phyloP scores from a whole-genome alignment of 2,329 filamentous ascomycete species.

The Lachnellula occidentalis region DNA sequence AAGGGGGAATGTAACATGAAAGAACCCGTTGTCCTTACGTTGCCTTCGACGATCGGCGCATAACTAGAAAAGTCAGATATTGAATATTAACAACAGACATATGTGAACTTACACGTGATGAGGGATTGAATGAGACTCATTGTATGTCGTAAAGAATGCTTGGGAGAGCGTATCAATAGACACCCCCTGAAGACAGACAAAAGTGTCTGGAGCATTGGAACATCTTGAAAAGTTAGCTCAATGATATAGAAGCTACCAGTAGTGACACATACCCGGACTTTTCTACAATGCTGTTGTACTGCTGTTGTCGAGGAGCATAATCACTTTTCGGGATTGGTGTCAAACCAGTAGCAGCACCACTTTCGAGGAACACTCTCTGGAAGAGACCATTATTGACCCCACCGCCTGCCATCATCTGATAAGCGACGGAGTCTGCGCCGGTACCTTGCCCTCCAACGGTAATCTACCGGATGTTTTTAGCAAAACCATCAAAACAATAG shows the following conservation, averaged over 20 bases:
- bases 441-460: conserved; percentile 14
- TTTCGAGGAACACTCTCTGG: conserved; percentile 9
- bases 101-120: conserved; percentile 3
- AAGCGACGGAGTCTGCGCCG: conserved; percentile 11
- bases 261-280: conserved; percentile 8
- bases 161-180: conserved; percentile 5
- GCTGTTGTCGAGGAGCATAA: conserved; percentile 5
- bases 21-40: too few relatives aligned
- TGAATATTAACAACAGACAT: neutral
- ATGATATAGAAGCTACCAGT: neutral
- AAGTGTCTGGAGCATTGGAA: neutral
- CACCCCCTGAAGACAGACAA: conserved; percentile 10
- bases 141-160: conserved; percentile 4
- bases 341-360: conserved; percentile 8
- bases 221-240: conserved; percentile 2
- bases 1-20: too few relatives aligned
- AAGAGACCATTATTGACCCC: conserved; percentile 6
- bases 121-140: neutral
- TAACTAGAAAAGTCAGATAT: neutral
- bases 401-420: conserved; percentile 11
- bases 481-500: neutral
- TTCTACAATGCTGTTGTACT: conserved; percentile 4
- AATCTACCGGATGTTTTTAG: conserved; percentile 1
- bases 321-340: conserved; percentile 8
- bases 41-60: too few relatives aligned